Evolutionary conservation across 2,329 filamentous ascomycete species (phyloP).

Genomic region (Huntiella moniliformis): DNA sequence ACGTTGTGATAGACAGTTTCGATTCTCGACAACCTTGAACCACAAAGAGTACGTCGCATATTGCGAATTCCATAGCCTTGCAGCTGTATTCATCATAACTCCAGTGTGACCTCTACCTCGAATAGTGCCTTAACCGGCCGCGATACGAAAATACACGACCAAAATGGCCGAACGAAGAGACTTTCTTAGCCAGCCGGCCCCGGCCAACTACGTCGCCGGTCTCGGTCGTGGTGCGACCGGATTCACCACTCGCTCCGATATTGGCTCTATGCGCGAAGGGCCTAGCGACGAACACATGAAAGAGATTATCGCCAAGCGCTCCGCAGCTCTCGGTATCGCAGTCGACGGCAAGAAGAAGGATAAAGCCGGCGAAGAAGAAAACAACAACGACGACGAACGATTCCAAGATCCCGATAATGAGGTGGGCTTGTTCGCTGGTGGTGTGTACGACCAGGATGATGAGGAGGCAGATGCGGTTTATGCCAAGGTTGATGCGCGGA

Average conservation of each 20-base stretch:
- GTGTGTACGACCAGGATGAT: conserved; percentile 91
- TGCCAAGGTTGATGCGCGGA: conserved; percentile 87
- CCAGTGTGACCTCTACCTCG: conserved; percentile 6
- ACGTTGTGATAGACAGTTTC: background rate
- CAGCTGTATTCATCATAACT: conserved; percentile 11
- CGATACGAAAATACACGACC: conserved; percentile 4
- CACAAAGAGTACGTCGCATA: conserved; percentile 10
- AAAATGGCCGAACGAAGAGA: conserved; percentile 50
- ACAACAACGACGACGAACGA: conserved; percentile 56
- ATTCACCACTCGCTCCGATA: conserved; percentile 91
- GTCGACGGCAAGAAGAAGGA: conserved; percentile 51
- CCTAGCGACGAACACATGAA: conserved; percentile 97
- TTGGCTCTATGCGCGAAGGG: conserved; percentile 85
- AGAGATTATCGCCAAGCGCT: conserved; percentile 85
- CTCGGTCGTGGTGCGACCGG: conserved; percentile 94
- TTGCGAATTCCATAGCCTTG: conserved; percentile 2
- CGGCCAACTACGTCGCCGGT: conserved; percentile 84
- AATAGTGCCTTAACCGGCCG: background rate
- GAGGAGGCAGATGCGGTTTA: conserved; percentile 96
- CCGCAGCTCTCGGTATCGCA: conserved; percentile 57
- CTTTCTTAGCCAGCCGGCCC: conserved; percentile 72
- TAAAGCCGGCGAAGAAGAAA: conserved; percentile 47
- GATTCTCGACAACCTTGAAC: background rate
- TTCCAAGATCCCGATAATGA: conserved; percentile 97
- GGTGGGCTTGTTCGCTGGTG: conserved; percentile 83